phyloP scores from a whole-genome alignment of 2,329 filamentous ascomycete species.

The Fusarium foetens region DNA sequence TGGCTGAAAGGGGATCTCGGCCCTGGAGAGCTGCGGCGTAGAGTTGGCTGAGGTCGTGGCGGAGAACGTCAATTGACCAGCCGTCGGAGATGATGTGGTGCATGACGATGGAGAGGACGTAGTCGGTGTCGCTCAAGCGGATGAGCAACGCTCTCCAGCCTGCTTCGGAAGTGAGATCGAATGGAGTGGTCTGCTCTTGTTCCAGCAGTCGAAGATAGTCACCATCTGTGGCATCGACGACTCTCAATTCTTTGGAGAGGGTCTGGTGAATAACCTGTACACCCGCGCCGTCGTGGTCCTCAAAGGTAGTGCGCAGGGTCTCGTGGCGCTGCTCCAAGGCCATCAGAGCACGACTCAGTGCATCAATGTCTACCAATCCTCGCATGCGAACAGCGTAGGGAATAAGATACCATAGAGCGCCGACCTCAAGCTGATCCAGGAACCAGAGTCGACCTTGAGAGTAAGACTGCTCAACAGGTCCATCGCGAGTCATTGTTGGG shows the following conservation, averaged over 20 bases:
- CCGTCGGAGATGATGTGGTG: slow-evolving; percentile 47
- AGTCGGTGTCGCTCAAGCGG: slow-evolving; percentile 15
- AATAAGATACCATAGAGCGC: slow-evolving; percentile 5
- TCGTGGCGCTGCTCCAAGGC: slow-evolving; percentile 3
- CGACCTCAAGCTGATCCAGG: slow-evolving; percentile 3
- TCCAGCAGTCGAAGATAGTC: background rate
- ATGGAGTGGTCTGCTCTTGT: background rate
- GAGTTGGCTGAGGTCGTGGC: slow-evolving; percentile 32
- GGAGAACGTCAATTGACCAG: slow-evolving; percentile 43
- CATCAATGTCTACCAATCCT: background rate
- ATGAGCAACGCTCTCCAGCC: slow-evolving; percentile 12
- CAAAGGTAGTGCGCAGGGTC: background rate
- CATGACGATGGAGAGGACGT: slow-evolving; percentile 43
- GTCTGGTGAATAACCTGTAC: background rate
- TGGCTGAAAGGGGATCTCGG: background rate
- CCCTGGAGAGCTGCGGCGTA: slow-evolving; percentile 22
- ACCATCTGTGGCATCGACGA: slow-evolving; percentile 68
- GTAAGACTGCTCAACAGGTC: slow-evolving; percentile 11
- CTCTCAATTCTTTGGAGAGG: slow-evolving; percentile 1
- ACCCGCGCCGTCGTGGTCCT: background rate
- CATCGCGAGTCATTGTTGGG: accelerated
- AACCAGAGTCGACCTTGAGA: slow-evolving; percentile 16
- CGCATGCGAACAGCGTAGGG: slow-evolving; percentile 4
- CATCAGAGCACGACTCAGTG: background rate
- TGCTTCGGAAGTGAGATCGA: background rate